Evolutionary conservation across 2,329 filamentous ascomycete genomes (phyloP).

Genomic region (Claviceps sp.): DNA sequence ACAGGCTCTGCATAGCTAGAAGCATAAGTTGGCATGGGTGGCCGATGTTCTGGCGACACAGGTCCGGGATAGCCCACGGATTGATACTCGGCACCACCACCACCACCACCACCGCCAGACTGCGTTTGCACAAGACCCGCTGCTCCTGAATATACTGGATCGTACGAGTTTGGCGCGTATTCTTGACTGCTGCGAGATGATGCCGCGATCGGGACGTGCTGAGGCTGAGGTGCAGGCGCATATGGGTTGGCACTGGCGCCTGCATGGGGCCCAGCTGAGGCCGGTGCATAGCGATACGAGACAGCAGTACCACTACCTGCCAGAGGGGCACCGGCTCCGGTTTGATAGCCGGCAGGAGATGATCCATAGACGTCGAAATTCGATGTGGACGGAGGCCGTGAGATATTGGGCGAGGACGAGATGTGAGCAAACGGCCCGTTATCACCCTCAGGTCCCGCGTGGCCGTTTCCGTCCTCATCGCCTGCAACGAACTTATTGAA

Average conservation of each 20-base stretch:
- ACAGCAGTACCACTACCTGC: conserved; percentile 17
- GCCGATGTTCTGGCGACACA: conserved; percentile 14
- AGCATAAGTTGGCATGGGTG: conserved; percentile 1
- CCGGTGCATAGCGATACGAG: conserved; percentile 26
- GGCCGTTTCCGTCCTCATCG: conserved; percentile 74
- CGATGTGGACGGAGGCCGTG: conserved; percentile 55
- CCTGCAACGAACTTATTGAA: conserved; percentile 96
- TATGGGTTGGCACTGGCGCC: conserved; percentile 14
- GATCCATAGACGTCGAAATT: conserved; percentile 61
- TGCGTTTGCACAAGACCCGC: conserved; percentile 6
- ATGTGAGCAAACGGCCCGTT: conserved; percentile 73
- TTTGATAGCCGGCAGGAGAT: conserved; percentile 16
- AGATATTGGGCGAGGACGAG: conserved; percentile 59
- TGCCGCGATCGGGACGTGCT: background rate
- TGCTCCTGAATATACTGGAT: conserved; percentile 16
- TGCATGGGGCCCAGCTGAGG: conserved; percentile 6
- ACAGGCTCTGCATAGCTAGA: background rate
- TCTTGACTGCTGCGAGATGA: background rate
- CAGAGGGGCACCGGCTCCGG: conserved; percentile 19
- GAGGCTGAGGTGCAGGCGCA: conserved; percentile 25
- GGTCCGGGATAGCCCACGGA: conserved; percentile 8
- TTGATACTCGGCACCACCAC: conserved; percentile 5
- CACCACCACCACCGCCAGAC: conserved; percentile 3
- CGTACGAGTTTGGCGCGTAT: conserved; percentile 20
- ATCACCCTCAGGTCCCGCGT: conserved; percentile 45